Evolutionary conservation across 78 protist genomes (phyloP).

Genomic region (Speleostelium caveatum): DNA sequence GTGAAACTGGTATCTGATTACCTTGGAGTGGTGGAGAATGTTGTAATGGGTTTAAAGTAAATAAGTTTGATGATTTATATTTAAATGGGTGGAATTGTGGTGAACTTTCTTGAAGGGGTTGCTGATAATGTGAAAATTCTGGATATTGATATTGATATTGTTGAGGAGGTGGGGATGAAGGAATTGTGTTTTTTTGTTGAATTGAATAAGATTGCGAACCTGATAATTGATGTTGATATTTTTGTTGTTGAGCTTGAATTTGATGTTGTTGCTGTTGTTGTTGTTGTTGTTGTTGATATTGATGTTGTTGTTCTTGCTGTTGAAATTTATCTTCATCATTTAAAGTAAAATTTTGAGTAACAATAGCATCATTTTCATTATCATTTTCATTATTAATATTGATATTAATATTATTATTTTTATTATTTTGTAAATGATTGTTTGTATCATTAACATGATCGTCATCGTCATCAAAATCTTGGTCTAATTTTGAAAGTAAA

Average conservation of each 20-base stretch:
- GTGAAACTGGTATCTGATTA: not conserved
- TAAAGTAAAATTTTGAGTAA: no score
- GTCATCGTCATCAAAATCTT: not conserved
- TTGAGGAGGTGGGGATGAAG: not conserved
- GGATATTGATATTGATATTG: not conserved
- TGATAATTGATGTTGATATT: not conserved
- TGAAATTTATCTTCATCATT: not conserved
- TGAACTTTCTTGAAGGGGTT: not conserved
- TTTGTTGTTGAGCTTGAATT: no score
- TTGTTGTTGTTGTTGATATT: constrained; percentile 19
- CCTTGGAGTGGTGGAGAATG: not conserved
- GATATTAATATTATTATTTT: no score
- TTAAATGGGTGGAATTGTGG: not conserved
- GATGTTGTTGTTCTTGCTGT: constrained; percentile 15
- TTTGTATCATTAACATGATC: not conserved
- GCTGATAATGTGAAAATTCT: not conserved
- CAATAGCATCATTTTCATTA: no score
- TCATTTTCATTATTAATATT: no score
- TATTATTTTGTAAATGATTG: no score
- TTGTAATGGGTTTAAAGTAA: no score
- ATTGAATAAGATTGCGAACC: not conserved
- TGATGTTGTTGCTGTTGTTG: constrained; percentile 34
- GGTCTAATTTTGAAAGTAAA: not conserved
- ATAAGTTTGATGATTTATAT: no score
- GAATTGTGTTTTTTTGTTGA: not conserved